Evolutionary conservation across 129 eudicot genomes (phyloP), one percentile per base, ranked within the genome.

Genomic region (Artemisia annua): DNA sequence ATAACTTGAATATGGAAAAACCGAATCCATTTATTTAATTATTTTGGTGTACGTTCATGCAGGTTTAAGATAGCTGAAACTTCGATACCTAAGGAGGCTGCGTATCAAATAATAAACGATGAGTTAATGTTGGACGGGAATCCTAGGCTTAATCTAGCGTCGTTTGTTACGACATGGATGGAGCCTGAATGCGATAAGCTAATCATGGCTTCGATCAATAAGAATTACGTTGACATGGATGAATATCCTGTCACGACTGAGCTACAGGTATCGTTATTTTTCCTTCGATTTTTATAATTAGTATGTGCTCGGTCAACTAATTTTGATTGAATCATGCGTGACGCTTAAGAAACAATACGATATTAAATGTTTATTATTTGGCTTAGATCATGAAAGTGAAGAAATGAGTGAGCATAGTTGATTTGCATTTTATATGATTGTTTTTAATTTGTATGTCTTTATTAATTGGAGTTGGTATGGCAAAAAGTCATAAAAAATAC

Each of bases 141-240:
- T 51, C 97, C 97, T 11, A 84, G 97, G 96, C 78, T 91, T 76
- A 91, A 91, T 66, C 76, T 91, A 32, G 97, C 97, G 5, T 91
- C 96, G 28, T 91, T 91, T 24, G 97, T 91, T 48, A 91, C 97
- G 1, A 91, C 97, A 32, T 91, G 97, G 97, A 91, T 91, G 97
- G 95, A 91, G 68, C 97, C 97, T 0, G 97, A 91, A 78, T 91
- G 96, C 35, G 92, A 91, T 46, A 88, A 86, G 82, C 86, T 91
- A 4, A 91, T 91, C 9, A 84, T 87, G 86, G 82, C 71, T 35
- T 55, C 88, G 28, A 79, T 88, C 61, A 91, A 88, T 75, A 91
- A 91, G 63, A 91, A 91, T 51, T 91, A 91, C 69, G 97, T 91
- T 17, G 97, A 91, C 79, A 91, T 91, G 97, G 97, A 91, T 78